Evolutionary conservation across 495 filamentous ascomycete genomes (phyloP).

Genomic region (Choiromyces venosus): DNA sequence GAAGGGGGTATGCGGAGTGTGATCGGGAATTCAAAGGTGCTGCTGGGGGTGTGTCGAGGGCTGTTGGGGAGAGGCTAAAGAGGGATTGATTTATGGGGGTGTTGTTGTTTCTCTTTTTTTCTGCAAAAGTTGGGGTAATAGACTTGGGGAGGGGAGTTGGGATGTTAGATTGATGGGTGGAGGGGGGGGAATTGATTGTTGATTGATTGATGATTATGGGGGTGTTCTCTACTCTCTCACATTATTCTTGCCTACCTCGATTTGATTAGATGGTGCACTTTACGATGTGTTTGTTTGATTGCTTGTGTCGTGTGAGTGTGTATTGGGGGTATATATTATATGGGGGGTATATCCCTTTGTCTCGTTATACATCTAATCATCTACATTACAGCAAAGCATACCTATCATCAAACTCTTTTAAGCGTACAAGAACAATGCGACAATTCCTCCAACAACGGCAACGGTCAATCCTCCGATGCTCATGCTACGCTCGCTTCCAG

Average conservation of each 20-base stretch:
- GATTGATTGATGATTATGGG: background rate
- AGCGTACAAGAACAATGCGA: background rate
- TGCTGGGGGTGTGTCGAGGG: conserved; percentile 49
- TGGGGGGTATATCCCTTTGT: background rate
- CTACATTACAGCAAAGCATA: background rate
- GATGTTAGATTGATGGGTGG: background rate
- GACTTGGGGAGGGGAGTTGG: background rate
- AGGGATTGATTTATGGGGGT: conserved; percentile 13
- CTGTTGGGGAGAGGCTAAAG: conserved; percentile 36
- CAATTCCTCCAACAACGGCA: background rate
- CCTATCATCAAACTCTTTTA: background rate
- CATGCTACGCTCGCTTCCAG: background rate
- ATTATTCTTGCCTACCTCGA: background rate
- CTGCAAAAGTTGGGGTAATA: background rate
- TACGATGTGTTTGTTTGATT: background rate
- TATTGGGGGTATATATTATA: background rate
- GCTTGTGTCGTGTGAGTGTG: background rate
- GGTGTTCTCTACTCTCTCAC: background rate
- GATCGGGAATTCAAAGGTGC: conserved; percentile 59
- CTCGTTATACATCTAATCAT: background rate
- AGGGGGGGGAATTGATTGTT: background rate
- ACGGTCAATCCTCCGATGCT: background rate
- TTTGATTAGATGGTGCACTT: background rate
- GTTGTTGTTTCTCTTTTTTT: background rate
- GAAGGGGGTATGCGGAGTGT: conserved; percentile 92